phyloP scores from a whole-genome alignment of 106 monocot species.

The Amphibolis antarctica region DNA sequence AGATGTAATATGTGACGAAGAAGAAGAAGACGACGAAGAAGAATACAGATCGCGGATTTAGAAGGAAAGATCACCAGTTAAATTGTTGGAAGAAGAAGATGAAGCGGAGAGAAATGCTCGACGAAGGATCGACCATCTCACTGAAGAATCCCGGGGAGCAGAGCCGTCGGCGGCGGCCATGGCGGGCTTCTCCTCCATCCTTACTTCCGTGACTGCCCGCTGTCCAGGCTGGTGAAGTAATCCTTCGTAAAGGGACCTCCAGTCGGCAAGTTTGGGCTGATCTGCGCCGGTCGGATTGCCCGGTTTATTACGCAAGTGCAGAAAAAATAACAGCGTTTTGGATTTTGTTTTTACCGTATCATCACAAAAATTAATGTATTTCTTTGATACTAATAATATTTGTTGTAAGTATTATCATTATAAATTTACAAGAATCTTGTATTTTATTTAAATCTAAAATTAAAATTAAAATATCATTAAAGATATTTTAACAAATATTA shows the following conservation, averaged over 20 bases:
- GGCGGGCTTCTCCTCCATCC: neutral
- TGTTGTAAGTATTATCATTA: too few species aligned
- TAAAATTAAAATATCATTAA: too few species aligned
- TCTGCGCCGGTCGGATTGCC: neutral
- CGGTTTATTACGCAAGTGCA: too few species aligned
- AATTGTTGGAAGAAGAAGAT: neutral
- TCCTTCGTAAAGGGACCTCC: neutral
- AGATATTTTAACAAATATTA: too few species aligned
- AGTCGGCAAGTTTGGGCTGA: neutral
- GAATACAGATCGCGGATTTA: neutral
- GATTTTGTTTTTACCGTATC: too few species aligned
- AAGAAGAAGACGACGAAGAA: too few species aligned
- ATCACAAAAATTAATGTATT: too few species aligned
- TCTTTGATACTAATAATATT: too few species aligned
- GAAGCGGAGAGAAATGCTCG: constrained; percentile 18
- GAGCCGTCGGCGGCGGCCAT: neutral
- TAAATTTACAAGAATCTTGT: too few species aligned
- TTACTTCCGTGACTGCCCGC: neutral
- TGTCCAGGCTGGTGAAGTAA: neutral
- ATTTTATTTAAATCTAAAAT: too few species aligned
- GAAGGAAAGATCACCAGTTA: neutral
- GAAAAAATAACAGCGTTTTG: too few species aligned
- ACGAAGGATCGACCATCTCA: constrained; percentile 43
- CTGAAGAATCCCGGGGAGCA: neutral
- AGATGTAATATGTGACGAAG: too few species aligned